Base-by-base conservation (phyloP, 1,284 basidiomycete genomes). In the Puccinia brachypodii region DNA sequence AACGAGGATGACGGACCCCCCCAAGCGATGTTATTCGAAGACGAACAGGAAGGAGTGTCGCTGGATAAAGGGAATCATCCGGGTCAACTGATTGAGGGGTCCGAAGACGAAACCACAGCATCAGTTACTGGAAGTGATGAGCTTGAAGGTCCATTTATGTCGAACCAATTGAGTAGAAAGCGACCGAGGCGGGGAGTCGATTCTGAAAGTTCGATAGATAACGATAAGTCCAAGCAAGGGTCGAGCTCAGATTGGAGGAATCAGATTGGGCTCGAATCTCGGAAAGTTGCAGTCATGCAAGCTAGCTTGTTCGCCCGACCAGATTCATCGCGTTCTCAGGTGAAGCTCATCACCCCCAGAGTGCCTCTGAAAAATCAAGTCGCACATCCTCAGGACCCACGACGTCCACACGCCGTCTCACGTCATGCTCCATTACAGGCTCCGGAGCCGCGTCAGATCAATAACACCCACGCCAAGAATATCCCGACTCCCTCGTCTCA, bases 221-320 rank as follows among this genome's bases (percentile, higher is more conserved):
- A 68, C 47, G 53, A 72, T 16, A 33, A 68, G 22, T 68, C 68
- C 16, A 72, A 73, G 36, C 47, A 58, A 50, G 53, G 44, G 14
- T 60, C 50, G 22, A 33, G n/a, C 3, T 47, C 58, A 28, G 71
- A 75, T 73, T 81, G 79, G 79, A 64, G 56, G 44, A 50, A 60
- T 50, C 72, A 40, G 31, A 36, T 69, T 53, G 79, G 72, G 25
- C 60, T 81, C 22, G 72, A 81, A 68, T 75, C 79, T 81, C 71
- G 71, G 14, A 81, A 81, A 75, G 79, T 81, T 62, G 79, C 79
- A 40, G 79, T 75, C 16, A 81, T 81, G 79, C 79, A 81, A 73
- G 79, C 79, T 56, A 81, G 79, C 47, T 68, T 81, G 62, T 81
- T 81, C 38, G 60, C 79, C 31, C 69, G 72, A n/a, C 53, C 78